Percentiles rank a stretch among this genome's conserved stretches.
Evolutionary conservation across 2,329 filamentous ascomycete species (phyloP).

Genomic region (Fonsecaea monophora): DNA sequence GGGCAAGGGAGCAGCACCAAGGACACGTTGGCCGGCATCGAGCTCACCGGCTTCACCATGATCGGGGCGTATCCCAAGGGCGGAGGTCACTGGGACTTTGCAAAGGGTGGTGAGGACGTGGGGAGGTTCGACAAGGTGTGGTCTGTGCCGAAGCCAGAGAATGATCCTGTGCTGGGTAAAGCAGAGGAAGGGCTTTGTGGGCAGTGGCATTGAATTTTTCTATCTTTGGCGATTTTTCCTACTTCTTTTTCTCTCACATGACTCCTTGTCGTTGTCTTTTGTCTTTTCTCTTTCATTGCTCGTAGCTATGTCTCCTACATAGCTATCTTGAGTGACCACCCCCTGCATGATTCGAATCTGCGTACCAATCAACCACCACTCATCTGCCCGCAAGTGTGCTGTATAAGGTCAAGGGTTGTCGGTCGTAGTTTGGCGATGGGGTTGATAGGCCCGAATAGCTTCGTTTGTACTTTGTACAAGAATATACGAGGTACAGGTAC

Average conservation of each 20-base stretch:
- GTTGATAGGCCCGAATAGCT: too few relatives aligned
- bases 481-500: too few relatives aligned
- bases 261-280: too few relatives aligned
- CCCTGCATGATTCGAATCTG: too few relatives aligned
- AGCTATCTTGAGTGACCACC: too few relatives aligned
- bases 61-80: conserved; percentile 62
- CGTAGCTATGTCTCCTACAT: too few relatives aligned
- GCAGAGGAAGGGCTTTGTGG: conserved; percentile 48
- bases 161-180: conserved; percentile 58
- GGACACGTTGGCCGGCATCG: conserved; percentile 47
- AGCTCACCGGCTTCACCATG: conserved; percentile 60
- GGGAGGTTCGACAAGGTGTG: conserved; percentile 54
- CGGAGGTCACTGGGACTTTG: conserved; percentile 60
- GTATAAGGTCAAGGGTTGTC: too few relatives aligned
- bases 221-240: neutral
- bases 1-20: conserved; percentile 41
- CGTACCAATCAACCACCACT: too few relatives aligned
- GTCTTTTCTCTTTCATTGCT: too few relatives aligned
- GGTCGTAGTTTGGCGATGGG: too few relatives aligned
- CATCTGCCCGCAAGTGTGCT: too few relatives aligned
- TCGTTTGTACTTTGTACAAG: too few relatives aligned
- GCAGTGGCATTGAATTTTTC: conserved; percentile 43
- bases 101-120: conserved; percentile 53
- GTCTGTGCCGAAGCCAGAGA: conserved; percentile 53
- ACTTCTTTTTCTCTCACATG: neutral